These are phyloP conservation scores for Saccharomyces eubayanus DNA, from an alignment of 805 yeast genomes.

Conservation along the genomic window DNA sequence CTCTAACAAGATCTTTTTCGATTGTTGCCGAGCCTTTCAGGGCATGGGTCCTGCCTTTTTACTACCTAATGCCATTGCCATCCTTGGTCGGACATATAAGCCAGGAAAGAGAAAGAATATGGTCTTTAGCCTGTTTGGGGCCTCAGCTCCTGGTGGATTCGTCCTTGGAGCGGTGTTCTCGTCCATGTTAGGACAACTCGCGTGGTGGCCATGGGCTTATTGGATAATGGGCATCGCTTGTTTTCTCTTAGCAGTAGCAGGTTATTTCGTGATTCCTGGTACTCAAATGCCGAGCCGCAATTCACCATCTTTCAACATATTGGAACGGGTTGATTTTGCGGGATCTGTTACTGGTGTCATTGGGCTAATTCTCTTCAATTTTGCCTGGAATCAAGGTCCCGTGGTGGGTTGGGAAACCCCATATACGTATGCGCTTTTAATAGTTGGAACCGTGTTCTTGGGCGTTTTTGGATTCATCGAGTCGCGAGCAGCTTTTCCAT, in stretches of 20 bases:
- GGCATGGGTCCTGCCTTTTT: constrained; percentile 57
- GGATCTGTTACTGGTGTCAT: constrained; percentile 46
- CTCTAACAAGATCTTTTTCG: constrained; percentile 13
- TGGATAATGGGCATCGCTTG: constrained; percentile 40
- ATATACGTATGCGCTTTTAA: constrained; percentile 44
- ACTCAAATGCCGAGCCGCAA: not conserved
- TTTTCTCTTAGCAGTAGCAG: constrained; percentile 26
- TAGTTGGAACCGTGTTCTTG: constrained; percentile 37
- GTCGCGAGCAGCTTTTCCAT: constrained; percentile 36
- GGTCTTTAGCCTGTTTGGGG: constrained; percentile 50
- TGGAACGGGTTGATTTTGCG: constrained; percentile 30
- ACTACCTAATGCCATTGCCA: constrained; percentile 52
- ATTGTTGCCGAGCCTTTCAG: constrained; percentile 46
- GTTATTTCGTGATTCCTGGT: constrained; percentile 35
- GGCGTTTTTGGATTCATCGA: constrained; percentile 40
- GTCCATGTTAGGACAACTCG: constrained; percentile 35
- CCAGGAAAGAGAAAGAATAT: constrained; percentile 44
- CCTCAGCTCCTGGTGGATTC: constrained; percentile 57
- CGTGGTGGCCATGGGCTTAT: constrained; percentile 57
- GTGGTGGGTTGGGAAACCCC: constrained; percentile 49
- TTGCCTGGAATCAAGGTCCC: constrained; percentile 63
- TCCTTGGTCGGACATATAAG: constrained; percentile 37
- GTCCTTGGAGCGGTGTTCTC: constrained; percentile 47
- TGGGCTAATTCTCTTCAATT: constrained; percentile 49
- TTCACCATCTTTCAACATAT: constrained; percentile 1